phyloP scores from a whole-genome alignment of 805 yeast species.

The Candida piceae region DNA sequence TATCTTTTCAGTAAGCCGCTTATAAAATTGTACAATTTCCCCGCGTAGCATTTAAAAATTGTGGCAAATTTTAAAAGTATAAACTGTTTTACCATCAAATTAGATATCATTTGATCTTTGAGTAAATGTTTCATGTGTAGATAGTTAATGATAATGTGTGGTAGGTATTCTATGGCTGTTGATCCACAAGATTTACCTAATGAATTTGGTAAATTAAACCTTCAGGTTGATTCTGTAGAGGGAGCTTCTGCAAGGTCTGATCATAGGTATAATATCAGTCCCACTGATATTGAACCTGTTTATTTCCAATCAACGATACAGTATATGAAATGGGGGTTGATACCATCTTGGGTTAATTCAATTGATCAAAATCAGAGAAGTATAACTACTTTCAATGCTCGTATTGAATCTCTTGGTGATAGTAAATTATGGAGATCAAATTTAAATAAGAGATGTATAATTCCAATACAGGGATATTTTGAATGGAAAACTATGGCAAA shows the following conservation, averaged over 20 bases:
- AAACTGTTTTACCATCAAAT: no score
- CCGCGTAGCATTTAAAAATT: no score
- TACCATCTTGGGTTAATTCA: conserved; percentile 64
- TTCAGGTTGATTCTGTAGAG: conserved; percentile 22
- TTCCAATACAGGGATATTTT: conserved; percentile 79
- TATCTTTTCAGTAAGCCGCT: no score
- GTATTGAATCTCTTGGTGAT: conserved; percentile 54
- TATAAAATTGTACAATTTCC: no score
- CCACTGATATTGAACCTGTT: conserved; percentile 48
- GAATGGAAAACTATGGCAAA: conserved; percentile 56
- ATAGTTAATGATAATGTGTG: conserved; percentile 28
- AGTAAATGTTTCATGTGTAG: no score
- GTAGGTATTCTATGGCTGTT: conserved; percentile 30
- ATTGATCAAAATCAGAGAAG: conserved; percentile 28
- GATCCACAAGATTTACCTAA: conserved; percentile 40
- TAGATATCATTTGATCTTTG: no score
- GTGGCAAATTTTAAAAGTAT: no score
- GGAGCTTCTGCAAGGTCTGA: conserved; percentile 19
- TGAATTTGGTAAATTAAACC: conserved; percentile 29
- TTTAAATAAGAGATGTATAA: conserved; percentile 55
- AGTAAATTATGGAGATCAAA: conserved; percentile 54
- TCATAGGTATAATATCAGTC: conserved; percentile 56
- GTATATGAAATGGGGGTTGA: conserved; percentile 76
- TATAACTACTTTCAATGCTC: conserved; percentile 65
- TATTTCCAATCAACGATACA: conserved; percentile 18